Base-by-base conservation (phyloP, 306 rosid genomes). In the Dicorynia guianensis region DNA sequence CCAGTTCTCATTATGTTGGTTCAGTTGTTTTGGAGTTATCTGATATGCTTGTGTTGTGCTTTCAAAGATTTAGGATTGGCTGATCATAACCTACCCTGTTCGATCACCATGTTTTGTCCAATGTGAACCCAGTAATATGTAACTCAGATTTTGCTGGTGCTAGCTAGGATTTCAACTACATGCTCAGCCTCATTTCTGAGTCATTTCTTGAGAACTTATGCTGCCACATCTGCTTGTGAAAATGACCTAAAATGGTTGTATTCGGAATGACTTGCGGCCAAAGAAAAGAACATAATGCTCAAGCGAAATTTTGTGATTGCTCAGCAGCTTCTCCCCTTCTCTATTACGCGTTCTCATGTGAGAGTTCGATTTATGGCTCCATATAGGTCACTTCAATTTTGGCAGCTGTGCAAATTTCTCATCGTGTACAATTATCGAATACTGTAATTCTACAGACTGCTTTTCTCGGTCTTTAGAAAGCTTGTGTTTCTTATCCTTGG, bases 201-300 rank as follows among this genome's bases (percentile, higher is more conserved):
- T 68, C 9, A 15, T 6, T 68, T 68, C 35, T 4, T 42, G 47
- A 19, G 60, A 50, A 50, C 14, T 4, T 47, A 67, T 47, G 33
- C 20, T n/a, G 7, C 56, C 14, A 7, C 72, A 4, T 46, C 2
- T 11, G 35, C 5, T 68, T 4, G 35, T 17, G 72, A 34, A 17
- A 49, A 15, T 34, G 35, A 71, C 55, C 20, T 7, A n/a, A 55
- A 1, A 17, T 11, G 54, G 8, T 12, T 39, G 42, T 8, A 11
- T 61, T 17, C 48, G 48, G 71, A 74, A 49, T 62, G 20, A 8
- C 79, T 63, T 74, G 63, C 54, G 49, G 17, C 63, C 17, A 63
- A 50, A 63, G 71, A 35, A 61, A 73, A 15, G 61, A 73, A 48
- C 69, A 14, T 65, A 39, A 0, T 8, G 38, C 40, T 12, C 19